phyloP scores from a whole-genome alignment of 2,329 filamentous ascomycete genomes.

The Pseudogymnoascus sp. region DNA sequence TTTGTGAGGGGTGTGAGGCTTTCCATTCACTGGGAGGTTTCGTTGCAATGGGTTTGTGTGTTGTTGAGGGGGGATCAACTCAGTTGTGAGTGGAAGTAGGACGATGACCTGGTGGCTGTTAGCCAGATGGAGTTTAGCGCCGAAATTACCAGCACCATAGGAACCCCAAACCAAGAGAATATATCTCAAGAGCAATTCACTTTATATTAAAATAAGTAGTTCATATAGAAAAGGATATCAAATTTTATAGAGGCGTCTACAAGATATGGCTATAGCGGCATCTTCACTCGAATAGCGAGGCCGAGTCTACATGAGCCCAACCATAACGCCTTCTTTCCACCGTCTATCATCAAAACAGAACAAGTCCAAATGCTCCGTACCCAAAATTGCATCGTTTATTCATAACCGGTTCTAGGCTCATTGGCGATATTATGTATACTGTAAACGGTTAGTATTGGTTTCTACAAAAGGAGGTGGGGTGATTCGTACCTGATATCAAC shows the following conservation, averaged over 20 bases:
- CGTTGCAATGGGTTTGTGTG: neutral
- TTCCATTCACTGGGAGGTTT: neutral
- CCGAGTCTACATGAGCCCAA: conserved; percentile 2
- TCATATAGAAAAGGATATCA: conserved; percentile 2
- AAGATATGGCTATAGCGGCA: conserved; percentile 4
- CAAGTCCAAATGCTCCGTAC: conserved; percentile 3
- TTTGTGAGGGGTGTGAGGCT: neutral
- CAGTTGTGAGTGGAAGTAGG: neutral
- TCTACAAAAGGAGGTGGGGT: neutral
- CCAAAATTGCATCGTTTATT: conserved; percentile 15
- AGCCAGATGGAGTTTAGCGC: neutral
- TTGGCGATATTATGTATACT: conserved; percentile 27
- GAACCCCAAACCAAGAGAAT: neutral
- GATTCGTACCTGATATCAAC: conserved; percentile 28
- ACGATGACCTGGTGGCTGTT: neutral
- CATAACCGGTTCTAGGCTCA: conserved; percentile 24
- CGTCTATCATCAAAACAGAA: conserved; percentile 9
- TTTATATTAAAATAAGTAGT: neutral
- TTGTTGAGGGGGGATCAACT: neutral
- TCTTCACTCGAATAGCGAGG: conserved; percentile 8
- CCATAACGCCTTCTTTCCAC: conserved; percentile 6
- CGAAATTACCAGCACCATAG: neutral
- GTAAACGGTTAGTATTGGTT: neutral
- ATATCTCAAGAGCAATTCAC: neutral
- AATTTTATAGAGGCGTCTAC: conserved; percentile 6